These are phyloP conservation scores for Farysia itapuensis DNA, from an alignment of 1,284 basidiomycete species.

Conservation along the genomic window DNA sequence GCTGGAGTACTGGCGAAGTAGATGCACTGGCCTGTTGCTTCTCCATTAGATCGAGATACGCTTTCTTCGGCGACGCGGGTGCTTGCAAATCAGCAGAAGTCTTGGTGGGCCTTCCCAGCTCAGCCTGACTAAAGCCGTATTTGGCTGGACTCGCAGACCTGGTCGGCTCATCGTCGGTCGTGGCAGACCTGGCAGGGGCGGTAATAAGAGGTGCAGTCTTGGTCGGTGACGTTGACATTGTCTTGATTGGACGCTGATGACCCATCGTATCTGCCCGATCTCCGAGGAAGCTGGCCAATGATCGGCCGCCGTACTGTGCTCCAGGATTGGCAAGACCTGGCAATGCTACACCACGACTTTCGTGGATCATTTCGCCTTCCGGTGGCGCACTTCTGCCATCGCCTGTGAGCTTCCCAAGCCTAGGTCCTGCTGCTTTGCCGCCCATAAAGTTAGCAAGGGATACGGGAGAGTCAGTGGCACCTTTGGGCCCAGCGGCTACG, in stretches of 20 bases:
- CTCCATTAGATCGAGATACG: constrained; percentile 29
- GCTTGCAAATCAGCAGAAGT: background rate
- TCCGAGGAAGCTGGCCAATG: constrained; percentile 52
- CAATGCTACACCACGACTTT: constrained; percentile 27
- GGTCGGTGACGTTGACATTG: constrained; percentile 11
- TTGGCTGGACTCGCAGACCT: constrained; percentile 10
- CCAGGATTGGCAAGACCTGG: constrained; percentile 37
- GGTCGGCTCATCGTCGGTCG: background rate
- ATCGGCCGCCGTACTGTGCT: constrained; percentile 8
- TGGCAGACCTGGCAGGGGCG: constrained; percentile 10
- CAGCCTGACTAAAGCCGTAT: constrained; percentile 24
- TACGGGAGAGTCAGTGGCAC: constrained; percentile 28
- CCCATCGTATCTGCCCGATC: constrained; percentile 31
- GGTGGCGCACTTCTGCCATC: constrained; percentile 52
- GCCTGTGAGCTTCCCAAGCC: constrained; percentile 52
- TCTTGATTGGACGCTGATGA: constrained; percentile 3
- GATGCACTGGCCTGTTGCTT: constrained; percentile 26
- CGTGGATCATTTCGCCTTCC: constrained; percentile 46
- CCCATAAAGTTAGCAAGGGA: constrained; percentile 59
- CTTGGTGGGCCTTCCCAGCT: constrained; percentile 11
- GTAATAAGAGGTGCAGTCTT: constrained; percentile 7
- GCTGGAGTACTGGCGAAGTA: constrained; percentile 22
- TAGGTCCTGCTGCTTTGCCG: constrained; percentile 51
- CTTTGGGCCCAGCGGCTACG: constrained; percentile 33
- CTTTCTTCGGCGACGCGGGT: constrained; percentile 30